Conservation (phyloP, 495 filamentous ascomycete species). For the Trichoderma gamsii region DNA sequence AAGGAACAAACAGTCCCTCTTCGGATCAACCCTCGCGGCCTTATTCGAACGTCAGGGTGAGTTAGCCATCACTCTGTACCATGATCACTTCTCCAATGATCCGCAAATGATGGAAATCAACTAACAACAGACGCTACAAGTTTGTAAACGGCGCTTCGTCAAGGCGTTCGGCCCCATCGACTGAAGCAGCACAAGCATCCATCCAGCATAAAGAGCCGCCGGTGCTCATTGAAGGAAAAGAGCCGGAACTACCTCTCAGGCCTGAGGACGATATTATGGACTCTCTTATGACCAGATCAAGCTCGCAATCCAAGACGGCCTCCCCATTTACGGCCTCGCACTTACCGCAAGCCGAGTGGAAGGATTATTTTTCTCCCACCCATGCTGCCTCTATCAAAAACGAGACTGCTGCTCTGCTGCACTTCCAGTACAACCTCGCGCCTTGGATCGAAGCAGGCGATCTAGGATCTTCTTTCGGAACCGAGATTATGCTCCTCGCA, state of each 20-base stretch:
- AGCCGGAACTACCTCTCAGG: background rate
- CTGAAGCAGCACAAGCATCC: background rate
- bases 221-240: background rate
- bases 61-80: background rate
- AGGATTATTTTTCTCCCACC: background rate
- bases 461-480: background rate
- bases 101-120: background rate
- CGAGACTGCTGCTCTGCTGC: background rate
- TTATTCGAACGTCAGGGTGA: background rate
- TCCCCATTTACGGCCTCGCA: background rate
- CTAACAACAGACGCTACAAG: conserved; percentile 1
- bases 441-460: conserved; percentile 4
- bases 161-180: background rate
- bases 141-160: background rate
- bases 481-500: background rate
- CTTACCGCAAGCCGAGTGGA: background rate
- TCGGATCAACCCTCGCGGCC: background rate
- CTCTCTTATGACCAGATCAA: background rate
- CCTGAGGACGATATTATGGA: background rate
- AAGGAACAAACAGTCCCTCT: background rate
- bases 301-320: background rate
- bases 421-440: background rate
- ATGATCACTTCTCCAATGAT: background rate
- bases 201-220: background rate
- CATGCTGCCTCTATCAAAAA: conserved; percentile 1